phyloP scores from a whole-genome alignment of 2,329 filamentous ascomycete genomes.

The Sporothrix brasiliensis region DNA sequence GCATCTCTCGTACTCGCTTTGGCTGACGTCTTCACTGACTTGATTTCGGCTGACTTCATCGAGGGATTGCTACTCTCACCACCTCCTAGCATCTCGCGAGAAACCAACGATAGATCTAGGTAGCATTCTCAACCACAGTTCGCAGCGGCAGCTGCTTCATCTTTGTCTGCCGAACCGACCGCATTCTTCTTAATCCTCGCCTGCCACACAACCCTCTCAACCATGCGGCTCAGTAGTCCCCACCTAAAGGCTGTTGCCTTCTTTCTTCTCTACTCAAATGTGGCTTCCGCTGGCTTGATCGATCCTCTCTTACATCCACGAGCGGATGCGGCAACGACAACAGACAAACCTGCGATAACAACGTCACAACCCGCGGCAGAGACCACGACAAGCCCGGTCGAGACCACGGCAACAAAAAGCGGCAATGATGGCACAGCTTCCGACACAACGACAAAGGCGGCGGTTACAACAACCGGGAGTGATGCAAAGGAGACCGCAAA shows the following conservation, averaged over 20 bases:
- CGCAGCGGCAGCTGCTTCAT: conserved; percentile 23
- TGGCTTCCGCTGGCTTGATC: conserved; percentile 34
- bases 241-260: conserved; percentile 33
- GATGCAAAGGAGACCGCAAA: neutral
- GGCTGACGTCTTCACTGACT: conserved; percentile 16
- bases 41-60: neutral
- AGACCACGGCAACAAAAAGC: conserved; percentile 3
- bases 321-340: conserved; percentile 30
- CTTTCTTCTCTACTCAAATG: conserved; percentile 33
- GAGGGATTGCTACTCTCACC: neutral
- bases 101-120: neutral
- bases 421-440: neutral
- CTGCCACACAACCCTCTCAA: neutral
- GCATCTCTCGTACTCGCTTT: neutral
- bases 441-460: conserved; percentile 3
- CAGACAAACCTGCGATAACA: neutral
- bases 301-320: conserved; percentile 31
- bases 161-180: neutral
- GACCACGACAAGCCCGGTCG: conserved; percentile 1
- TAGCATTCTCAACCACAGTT: neutral
- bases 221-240: conserved; percentile 32
- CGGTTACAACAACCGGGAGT: neutral
- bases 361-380: neutral
- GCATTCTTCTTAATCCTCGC: neutral
- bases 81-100: too few relatives aligned